phyloP scores from a whole-genome alignment of 257 asterid species.

The Henckelia pumila region DNA sequence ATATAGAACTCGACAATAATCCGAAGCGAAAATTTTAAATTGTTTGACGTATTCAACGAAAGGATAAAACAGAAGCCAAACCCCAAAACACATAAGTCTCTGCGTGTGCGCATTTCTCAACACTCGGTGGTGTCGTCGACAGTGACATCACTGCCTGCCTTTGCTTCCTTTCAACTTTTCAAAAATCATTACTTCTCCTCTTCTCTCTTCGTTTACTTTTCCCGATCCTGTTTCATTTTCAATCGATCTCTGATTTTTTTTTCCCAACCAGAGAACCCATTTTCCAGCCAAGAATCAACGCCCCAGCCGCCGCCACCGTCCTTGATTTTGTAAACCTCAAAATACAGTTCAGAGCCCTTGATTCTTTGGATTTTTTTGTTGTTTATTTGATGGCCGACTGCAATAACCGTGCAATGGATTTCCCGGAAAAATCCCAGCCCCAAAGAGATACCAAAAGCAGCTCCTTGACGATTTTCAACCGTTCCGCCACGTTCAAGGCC shows the following conservation, averaged over 20 bases:
- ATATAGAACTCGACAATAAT: too few species aligned
- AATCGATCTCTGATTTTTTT: not conserved
- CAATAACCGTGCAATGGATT: slow-evolving; percentile 34
- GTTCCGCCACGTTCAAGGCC: slow-evolving; percentile 42
- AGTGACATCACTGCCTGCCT: not conserved
- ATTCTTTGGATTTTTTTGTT: not conserved
- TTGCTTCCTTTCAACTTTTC: not conserved
- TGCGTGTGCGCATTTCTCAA: too few species aligned
- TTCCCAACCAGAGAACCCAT: not conserved
- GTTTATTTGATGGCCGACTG: slow-evolving; percentile 28
- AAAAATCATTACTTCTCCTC: not conserved
- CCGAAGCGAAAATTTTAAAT: too few species aligned
- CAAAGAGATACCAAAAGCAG: slow-evolving; percentile 26
- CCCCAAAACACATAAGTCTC: too few species aligned
- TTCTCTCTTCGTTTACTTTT: not conserved
- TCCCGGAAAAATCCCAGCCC: slow-evolving; percentile 30
- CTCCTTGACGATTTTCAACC: slow-evolving; percentile 39
- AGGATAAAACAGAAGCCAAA: too few species aligned
- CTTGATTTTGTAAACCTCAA: not conserved
- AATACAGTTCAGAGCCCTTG: slow-evolving; percentile 4
- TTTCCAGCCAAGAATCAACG: not conserved
- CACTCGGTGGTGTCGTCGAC: not conserved
- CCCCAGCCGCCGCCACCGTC: not conserved
- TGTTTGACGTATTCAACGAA: too few species aligned
- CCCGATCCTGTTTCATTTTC: not conserved